Base-by-base conservation (phyloP, 1,284 basidiomycete species). In the Apiotrichum mycotoxinovorans region DNA sequence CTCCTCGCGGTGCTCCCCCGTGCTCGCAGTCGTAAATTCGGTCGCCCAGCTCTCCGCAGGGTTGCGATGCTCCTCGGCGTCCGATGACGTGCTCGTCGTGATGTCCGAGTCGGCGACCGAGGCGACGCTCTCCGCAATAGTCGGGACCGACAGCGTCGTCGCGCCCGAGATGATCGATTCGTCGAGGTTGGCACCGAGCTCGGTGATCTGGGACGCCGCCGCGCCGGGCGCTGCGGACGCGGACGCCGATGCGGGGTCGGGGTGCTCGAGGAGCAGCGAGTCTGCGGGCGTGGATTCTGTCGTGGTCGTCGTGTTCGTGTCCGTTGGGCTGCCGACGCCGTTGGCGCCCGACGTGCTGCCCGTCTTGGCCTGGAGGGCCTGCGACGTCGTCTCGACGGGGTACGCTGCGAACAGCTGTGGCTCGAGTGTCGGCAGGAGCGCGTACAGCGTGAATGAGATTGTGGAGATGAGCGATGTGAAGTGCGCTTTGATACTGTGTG, bases 371-470 rank as follows among this genome's bases (percentile, higher is more conserved):
- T 62, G 60, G 12, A 78, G 57, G 7, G 71, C 70, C 35, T 71
- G 70, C 45, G 65, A 66, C 1, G 68, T 73, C 2, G 46, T 25
- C 61, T 78, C 75, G 27, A 76, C 71, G 17, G 72, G 66, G 54
- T 74, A 74, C 3, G 64, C 66, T 1, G 62, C 64, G 38, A 69
- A 63, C 5, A 78, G 60, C 47, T 74, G 72, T 1, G 70, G 69
- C 27, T 69, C 67, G 25, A 78, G 63, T 0, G 73, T 77, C 14
- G 76, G 76, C 2, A 78, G 60, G 12, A 78, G 68, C 14, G 75
- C 75, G 48, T 78, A 78, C 41, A 78, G 66, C 3, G 76, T 78
- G 61, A 74, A 74, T 20, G 71, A 72, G 26, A 76, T 72, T 7
- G 71, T 76, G 15, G 72, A 74, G 49, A 74, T 58, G 5, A 75